phyloP scores from a whole-genome alignment of 345 rosid genomes.

The Sapria himalayana region DNA sequence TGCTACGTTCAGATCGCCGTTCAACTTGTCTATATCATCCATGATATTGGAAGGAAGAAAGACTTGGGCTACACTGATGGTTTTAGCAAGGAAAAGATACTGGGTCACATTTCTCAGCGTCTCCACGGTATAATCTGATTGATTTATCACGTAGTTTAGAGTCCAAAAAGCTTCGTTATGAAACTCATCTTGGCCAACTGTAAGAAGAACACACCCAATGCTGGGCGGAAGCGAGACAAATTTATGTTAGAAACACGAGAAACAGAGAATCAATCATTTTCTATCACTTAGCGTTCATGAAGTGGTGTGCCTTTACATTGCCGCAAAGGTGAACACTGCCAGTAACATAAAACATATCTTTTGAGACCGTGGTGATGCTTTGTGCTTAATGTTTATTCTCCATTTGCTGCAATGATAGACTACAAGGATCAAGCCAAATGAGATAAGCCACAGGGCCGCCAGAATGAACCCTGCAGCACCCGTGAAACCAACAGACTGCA shows the following conservation, averaged over 20 bases:
- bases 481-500: slow-evolving; percentile 91
- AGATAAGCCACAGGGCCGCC: slow-evolving; percentile 57
- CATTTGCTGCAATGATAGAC: slow-evolving; percentile 43
- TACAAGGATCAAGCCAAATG: slow-evolving; percentile 61
- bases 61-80: slow-evolving; percentile 58
- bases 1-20: slow-evolving; percentile 45
- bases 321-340: slow-evolving; percentile 57
- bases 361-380: slow-evolving; percentile 22
- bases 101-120: slow-evolving; percentile 66
- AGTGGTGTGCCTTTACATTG: slow-evolving; percentile 53
- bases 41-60: slow-evolving; percentile 51
- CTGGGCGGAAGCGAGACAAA: slow-evolving; percentile 17
- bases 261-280: neutral
- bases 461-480: slow-evolving; percentile 70
- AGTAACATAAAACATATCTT: slow-evolving; percentile 54
- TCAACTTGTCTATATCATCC: slow-evolving; percentile 60
- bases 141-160: slow-evolving; percentile 73
- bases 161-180: slow-evolving; percentile 55
- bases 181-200: slow-evolving; percentile 79
- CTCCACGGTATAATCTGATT: slow-evolving; percentile 75
- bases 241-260: neutral
- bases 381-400: slow-evolving; percentile 32
- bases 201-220: slow-evolving; percentile 75
- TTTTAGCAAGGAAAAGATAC: slow-evolving; percentile 76
- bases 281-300: neutral